Evolutionary conservation across 495 filamentous ascomycete genomes (phyloP), one percentile per base, ranked within the genome.

Genomic region (Xylaria castorea): DNA sequence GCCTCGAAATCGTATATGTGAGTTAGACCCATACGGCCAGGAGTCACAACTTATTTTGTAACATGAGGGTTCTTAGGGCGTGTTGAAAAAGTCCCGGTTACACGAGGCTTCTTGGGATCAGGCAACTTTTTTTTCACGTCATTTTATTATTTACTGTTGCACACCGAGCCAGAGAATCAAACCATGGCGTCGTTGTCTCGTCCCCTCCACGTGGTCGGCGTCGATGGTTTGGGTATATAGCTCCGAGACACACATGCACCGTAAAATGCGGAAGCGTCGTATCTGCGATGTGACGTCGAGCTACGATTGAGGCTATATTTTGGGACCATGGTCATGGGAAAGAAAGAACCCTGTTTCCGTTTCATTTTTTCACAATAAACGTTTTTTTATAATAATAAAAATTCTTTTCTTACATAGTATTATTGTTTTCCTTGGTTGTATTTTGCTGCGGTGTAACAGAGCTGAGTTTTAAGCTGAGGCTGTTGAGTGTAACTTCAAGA

Each of bases 191-290:
- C 25, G 61, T 25, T 38, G 22, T 44, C 38, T 44, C 61, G 22
- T 25, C 38, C 38, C 18, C 58, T 61, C 61, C 38, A 64, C 61
- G 61, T 64, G 61, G 61, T 30, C 38, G 61, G 9, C 22, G 55
- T 55, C 67, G 64, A 50, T 68, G 14, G 66, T 70, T 70, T 48
- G 30, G 53, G 67, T 38, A 61, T 70, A 25, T 70, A 42, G 36
- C 44, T 34, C 67, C 53, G 67, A 70, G 55, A 70, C 55, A 70
- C 12, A 30, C 14, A 30, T 5, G 30, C 48, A 57, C 38, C 2
- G 12, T 32, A 11, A 12, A 16, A 9, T 55, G 12, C 12, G 38
- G 30, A 51, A 34, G 46, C 20, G 66, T 44, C 50, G 66, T 68
- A 66, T 66, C 30, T 66, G 63, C 63, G 32, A 67, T 67, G 46